Evolutionary conservation across 306 rosid genomes (phyloP), one percentile per base, ranked within the genome.

Genomic region (Pueraria montana): DNA sequence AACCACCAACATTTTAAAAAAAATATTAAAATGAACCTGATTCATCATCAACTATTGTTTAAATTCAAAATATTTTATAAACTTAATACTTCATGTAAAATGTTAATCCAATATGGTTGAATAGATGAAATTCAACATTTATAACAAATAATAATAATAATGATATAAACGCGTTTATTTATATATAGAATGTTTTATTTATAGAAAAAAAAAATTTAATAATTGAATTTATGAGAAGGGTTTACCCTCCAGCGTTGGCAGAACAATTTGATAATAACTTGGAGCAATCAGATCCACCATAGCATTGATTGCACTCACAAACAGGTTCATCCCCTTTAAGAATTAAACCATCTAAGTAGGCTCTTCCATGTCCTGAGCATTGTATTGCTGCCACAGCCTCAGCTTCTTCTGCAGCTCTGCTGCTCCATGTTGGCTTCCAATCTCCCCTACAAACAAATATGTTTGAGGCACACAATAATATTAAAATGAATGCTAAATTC

Each of bases 341-440:
- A 80, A 85, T 34, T 59, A 85, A 20, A 5, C 93, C 91, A 82
- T 89, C 93, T 77, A 87, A 64, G 65, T 80, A 89, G 23, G 89
- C 87, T 70, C 88, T 83, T 55, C 92, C 92, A 81, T 89, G 92
- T 12, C 92, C 91, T 0, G 92, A 87, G 53, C 91, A 89, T 48
- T 73, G 8, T n/a, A 80, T 81, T 14, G 91, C 85, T 14, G 88
- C 91, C 85, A 87, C 91, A 0, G 3, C 36, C 74, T 89, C 88
- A 0, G 89, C 90, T 78, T 87, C 84, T 75, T 71, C 80, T 3
- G 89, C 86, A 9, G 89, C 92, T 56, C 34, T 49, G 7, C 48
- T 71, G 42, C 73, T 89, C 91, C 91, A 89, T 21, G 50, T 84
- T 12, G 69, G 87, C 5, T 70, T 32, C 86, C 87, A 77, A 52